These are phyloP conservation scores for Solanum hybrid DNA, from an alignment of 305 asterid genomes.

Conservation along the genomic window DNA sequence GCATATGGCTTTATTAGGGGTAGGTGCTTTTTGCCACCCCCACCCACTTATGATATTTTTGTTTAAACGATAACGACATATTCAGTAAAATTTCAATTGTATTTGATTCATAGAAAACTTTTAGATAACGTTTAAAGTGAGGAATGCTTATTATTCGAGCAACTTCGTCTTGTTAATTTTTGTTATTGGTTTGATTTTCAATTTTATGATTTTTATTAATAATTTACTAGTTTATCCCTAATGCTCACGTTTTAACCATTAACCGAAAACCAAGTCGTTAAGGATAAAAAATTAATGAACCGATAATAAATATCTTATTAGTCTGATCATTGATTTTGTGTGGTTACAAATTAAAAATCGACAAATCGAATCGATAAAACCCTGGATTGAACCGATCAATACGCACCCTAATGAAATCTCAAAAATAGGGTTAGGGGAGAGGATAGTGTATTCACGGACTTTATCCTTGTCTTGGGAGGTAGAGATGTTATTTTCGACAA, in stretches of 20 bases:
- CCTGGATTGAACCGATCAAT: background rate
- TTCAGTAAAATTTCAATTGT: background rate
- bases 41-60: background rate
- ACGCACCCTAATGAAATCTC: background rate
- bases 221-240: background rate
- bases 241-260: background rate
- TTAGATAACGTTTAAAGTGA: too few species aligned
- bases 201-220: too few species aligned
- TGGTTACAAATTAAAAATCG: background rate
- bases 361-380: background rate
- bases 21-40: background rate
- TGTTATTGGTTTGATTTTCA: too few species aligned
- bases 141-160: rapidly evolving
- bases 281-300: rapidly evolving
- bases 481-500: background rate
- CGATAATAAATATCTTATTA: background rate
- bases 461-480: background rate
- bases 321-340: rapidly evolving
- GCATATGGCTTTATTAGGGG: background rate
- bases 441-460: background rate
- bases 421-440: background rate
- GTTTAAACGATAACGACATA: rapidly evolving
- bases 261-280: background rate
- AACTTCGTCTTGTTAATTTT: background rate
- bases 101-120: too few species aligned